Conservation (phyloP, 108 stramenopile genomes). For the Poteriospumella lacustris region DNA sequence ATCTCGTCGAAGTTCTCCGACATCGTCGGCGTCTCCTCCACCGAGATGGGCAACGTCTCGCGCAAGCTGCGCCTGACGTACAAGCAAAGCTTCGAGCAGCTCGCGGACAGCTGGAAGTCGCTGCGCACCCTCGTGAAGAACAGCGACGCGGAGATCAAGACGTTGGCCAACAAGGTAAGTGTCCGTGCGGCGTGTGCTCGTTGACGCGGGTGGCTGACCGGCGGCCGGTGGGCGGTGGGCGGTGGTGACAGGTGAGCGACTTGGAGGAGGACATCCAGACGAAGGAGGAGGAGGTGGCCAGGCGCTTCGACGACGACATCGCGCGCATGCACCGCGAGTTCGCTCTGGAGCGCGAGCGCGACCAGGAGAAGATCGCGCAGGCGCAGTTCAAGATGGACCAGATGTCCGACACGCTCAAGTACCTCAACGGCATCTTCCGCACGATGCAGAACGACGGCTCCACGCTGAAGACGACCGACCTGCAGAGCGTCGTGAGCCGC, state of each 20-base stretch:
- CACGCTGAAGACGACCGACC: slow-evolving; percentile 41
- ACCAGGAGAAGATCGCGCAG: slow-evolving; percentile 18
- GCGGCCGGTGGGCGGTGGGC: no score
- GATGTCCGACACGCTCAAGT: slow-evolving; percentile 53
- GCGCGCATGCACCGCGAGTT: neutral
- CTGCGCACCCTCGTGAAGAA: no score
- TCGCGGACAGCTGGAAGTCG: slow-evolving; percentile 6
- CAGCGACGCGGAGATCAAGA: no score
- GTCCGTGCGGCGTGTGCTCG: no score
- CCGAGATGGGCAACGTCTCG: neutral
- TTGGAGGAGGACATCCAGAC: neutral
- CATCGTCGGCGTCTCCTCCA: neutral
- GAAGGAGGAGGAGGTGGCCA: neutral
- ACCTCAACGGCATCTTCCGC: slow-evolving; percentile 56
- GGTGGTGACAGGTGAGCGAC: neutral
- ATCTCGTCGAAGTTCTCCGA: neutral
- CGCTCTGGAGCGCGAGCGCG: neutral
- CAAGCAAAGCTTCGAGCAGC: slow-evolving; percentile 2
- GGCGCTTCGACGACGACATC: neutral
- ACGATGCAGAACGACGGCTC: slow-evolving; percentile 49
- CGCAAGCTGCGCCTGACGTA: slow-evolving; percentile 5
- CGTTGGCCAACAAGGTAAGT: no score
- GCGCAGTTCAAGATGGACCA: slow-evolving; percentile 37
- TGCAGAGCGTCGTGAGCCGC: slow-evolving; percentile 23
- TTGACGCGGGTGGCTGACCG: no score